Conservation (phyloP, 495 filamentous ascomycete species). For the Evernia prunastri region DNA sequence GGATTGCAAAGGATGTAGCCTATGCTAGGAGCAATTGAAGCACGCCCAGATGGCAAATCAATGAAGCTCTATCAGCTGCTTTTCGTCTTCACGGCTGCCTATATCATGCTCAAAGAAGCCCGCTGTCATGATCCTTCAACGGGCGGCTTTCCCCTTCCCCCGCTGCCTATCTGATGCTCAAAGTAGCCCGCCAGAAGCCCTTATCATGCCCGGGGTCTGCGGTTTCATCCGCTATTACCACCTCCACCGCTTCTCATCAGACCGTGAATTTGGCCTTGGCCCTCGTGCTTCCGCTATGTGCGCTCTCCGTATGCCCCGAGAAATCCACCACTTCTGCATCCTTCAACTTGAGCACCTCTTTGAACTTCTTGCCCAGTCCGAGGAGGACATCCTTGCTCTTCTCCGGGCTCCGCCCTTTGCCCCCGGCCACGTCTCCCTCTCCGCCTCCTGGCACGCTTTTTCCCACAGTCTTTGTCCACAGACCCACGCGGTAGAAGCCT, state of each 20-base stretch:
- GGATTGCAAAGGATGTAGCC: background rate
- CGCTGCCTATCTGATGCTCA: background rate
- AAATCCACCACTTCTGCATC: constrained; percentile 78
- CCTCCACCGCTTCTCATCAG: constrained; percentile 39
- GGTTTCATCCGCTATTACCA: background rate
- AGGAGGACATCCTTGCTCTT: constrained; percentile 78
- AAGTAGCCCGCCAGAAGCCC: background rate
- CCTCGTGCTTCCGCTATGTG: constrained; percentile 84
- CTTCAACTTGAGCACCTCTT: constrained; percentile 75
- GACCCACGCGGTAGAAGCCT: constrained; percentile 90
- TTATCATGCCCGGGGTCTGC: background rate
- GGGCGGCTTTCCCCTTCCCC: background rate
- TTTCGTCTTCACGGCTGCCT: background rate
- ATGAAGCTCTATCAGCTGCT: background rate
- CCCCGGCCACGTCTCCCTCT: constrained; percentile 58
- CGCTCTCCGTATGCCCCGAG: constrained; percentile 90
- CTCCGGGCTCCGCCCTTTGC: constrained; percentile 63
- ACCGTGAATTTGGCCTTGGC: constrained; percentile 91
- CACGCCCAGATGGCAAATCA: background rate
- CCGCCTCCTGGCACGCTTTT: constrained; percentile 71
- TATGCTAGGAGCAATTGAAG: background rate
- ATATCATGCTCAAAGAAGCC: background rate
- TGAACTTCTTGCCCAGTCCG: constrained; percentile 81
- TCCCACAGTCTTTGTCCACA: constrained; percentile 89
- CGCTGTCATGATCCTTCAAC: too few species aligned